phyloP scores from a whole-genome alignment of 2,329 filamentous ascomycete species.

The Sclerotinia spermophila region DNA sequence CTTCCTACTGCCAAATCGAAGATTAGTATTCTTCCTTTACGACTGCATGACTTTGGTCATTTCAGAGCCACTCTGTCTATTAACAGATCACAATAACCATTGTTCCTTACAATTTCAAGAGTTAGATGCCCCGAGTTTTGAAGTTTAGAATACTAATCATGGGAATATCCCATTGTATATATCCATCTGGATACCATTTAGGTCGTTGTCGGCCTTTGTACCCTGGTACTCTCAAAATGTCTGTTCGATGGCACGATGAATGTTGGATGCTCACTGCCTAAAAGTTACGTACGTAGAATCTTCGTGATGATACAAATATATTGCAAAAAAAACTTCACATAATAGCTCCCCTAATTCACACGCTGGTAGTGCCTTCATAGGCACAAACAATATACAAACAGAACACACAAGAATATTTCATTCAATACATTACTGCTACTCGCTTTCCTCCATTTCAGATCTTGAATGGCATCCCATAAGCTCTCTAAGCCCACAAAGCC shows the following conservation, averaged over 20 bases:
- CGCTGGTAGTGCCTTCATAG: neutral
- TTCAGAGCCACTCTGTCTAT: neutral
- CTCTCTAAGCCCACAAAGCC: neutral
- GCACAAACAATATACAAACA: neutral
- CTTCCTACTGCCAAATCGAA: neutral
- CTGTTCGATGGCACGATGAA: neutral
- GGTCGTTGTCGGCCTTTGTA: too few relatives aligned
- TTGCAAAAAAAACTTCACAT: neutral
- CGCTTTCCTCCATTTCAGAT: too few relatives aligned
- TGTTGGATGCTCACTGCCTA: neutral
- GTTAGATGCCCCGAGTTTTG: accelerated
- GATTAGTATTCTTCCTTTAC: neutral
- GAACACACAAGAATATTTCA: too few relatives aligned
- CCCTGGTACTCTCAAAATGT: neutral
- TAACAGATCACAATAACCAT: accelerated
- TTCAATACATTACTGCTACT: too few relatives aligned
- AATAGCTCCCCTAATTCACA: neutral
- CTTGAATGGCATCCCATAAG: neutral
- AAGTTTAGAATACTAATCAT: neutral
- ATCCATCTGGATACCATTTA: neutral
- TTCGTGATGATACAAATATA: neutral
- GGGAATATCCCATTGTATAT: neutral
- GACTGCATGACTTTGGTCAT: neutral
- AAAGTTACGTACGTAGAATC: neutral
- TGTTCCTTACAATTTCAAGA: neutral